phyloP scores from a whole-genome alignment of 1,139 yeast genomes.

The Yamadazyma atlantica region DNA sequence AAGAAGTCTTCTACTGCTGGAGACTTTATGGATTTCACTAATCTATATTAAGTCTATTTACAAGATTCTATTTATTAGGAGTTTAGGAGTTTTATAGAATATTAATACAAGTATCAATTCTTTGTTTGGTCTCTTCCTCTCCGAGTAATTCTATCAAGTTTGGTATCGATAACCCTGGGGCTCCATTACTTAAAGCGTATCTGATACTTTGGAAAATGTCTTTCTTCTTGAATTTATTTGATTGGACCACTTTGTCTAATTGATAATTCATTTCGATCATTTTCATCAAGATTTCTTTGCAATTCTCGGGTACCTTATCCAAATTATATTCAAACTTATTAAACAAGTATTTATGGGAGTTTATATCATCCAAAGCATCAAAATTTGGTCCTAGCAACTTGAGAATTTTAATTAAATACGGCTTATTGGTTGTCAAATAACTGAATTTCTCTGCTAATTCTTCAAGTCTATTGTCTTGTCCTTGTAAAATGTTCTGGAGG shows the following conservation, averaged over 20 bases:
- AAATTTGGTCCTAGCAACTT: constrained; percentile 39
- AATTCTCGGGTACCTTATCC: constrained; percentile 8
- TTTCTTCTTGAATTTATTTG: constrained; percentile 33
- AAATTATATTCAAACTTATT: constrained; percentile 10
- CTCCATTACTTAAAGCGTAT: constrained; percentile 70
- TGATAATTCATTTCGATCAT: constrained; percentile 10
- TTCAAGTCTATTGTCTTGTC: constrained; percentile 30
- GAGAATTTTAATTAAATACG: constrained; percentile 26
- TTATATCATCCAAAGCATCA: constrained; percentile 48
- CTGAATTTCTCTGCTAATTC: constrained; percentile 25
- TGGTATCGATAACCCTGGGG: constrained; percentile 71
- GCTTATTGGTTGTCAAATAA: constrained; percentile 17
- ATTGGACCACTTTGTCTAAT: constrained; percentile 15
- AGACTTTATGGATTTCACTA: constrained; percentile 35
- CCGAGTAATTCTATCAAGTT: constrained; percentile 60
- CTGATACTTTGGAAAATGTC: constrained; percentile 62
- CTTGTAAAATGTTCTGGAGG: constrained; percentile 8
- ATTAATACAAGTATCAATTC: constrained; percentile 27
- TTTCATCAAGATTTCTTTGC: constrained; percentile 7
- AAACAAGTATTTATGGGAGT: constrained; percentile 51
- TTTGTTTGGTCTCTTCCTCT: constrained; percentile 31
- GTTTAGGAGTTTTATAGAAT: constrained; percentile 1
- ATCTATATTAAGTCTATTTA: constrained; percentile 5
- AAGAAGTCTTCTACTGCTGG: constrained; percentile 16
- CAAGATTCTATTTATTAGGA: background rate